Conservation (phyloP, 805 yeast genomes). For the Candida nemodendra region DNA sequence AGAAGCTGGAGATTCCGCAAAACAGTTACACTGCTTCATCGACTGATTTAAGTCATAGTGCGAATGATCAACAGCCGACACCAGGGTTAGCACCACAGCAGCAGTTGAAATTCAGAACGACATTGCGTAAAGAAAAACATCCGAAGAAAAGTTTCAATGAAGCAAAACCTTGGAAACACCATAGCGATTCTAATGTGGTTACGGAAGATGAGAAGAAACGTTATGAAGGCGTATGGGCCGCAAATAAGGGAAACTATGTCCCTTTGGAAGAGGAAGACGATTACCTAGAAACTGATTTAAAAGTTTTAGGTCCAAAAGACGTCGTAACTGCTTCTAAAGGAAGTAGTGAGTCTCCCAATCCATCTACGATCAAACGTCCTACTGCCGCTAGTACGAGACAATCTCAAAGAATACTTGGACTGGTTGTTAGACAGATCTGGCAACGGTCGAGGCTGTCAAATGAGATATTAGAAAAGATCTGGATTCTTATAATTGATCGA, state of each 20-base stretch:
- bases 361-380: neutral
- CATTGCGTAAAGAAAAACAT: conserved; percentile 43
- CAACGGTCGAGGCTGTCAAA: conserved; percentile 67
- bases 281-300: conserved; percentile 3
- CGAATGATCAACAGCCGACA: conserved; percentile 10
- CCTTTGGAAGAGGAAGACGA: conserved; percentile 8
- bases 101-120: conserved; percentile 46
- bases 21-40: conserved; percentile 1
- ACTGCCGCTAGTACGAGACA: conserved; percentile 1
- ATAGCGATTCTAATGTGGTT: conserved; percentile 51
- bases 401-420: conserved; percentile 44
- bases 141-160: conserved; percentile 59
- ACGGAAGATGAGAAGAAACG: conserved; percentile 72
- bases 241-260: conserved; percentile 71
- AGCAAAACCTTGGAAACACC: conserved; percentile 93
- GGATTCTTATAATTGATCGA: conserved; percentile 65
- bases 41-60: conserved; percentile 1
- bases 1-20: conserved; percentile 13
- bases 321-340: neutral
- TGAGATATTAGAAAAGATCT: conserved; percentile 60
- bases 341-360: neutral
- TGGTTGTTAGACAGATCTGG: conserved; percentile 81
- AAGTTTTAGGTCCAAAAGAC: neutral
- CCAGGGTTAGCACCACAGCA: too few relatives aligned
- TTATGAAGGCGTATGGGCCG: conserved; percentile 92